Evolutionary conservation across 805 yeast genomes (phyloP).

Genomic region (Cyberlindnera misumaiensis): DNA sequence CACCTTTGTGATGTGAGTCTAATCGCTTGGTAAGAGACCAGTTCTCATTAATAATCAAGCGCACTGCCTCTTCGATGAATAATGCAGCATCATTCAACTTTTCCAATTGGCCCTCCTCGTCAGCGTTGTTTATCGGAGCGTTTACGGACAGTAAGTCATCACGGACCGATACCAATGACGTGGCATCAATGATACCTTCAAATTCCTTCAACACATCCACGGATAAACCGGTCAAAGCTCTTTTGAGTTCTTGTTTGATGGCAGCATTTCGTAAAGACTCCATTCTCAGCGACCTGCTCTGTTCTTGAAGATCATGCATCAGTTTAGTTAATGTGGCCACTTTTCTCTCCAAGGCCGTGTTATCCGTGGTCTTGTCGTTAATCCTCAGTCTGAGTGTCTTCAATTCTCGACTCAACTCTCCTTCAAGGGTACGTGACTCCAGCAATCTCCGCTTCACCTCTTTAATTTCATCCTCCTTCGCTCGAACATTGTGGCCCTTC

Average conservation of each 20-base stretch:
- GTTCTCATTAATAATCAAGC: slow-evolving; percentile 11
- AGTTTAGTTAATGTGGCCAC: slow-evolving; percentile 1
- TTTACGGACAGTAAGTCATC: slow-evolving; percentile 4
- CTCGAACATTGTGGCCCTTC: slow-evolving; percentile 1
- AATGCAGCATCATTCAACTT: slow-evolving; percentile 8
- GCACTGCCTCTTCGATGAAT: slow-evolving; percentile 16
- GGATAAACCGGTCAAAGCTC: slow-evolving; percentile 5
- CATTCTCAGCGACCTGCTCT: slow-evolving; percentile 6
- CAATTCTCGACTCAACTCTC: neutral
- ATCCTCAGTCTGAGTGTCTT: slow-evolving; percentile 4
- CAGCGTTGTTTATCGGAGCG: slow-evolving; percentile 1
- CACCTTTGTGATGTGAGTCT: slow-evolving; percentile 4
- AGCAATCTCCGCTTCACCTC: slow-evolving; percentile 4
- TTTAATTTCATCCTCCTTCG: slow-evolving; percentile 14
- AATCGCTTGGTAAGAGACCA: slow-evolving; percentile 9
- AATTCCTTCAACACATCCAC: slow-evolving; percentile 7
- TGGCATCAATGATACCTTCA: slow-evolving; percentile 14
- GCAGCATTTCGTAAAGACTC: slow-evolving; percentile 8
- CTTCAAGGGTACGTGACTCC: neutral
- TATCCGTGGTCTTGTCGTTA: slow-evolving; percentile 8
- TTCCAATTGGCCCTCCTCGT: slow-evolving; percentile 3
- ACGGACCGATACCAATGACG: slow-evolving; percentile 8
- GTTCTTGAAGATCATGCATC: slow-evolving; percentile 3
- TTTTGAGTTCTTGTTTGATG: slow-evolving; percentile 9
- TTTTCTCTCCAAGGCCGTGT: slow-evolving; percentile 2